Conservation (phyloP, 805 yeast genomes). For the Torulaspora delbrueckii region DNA sequence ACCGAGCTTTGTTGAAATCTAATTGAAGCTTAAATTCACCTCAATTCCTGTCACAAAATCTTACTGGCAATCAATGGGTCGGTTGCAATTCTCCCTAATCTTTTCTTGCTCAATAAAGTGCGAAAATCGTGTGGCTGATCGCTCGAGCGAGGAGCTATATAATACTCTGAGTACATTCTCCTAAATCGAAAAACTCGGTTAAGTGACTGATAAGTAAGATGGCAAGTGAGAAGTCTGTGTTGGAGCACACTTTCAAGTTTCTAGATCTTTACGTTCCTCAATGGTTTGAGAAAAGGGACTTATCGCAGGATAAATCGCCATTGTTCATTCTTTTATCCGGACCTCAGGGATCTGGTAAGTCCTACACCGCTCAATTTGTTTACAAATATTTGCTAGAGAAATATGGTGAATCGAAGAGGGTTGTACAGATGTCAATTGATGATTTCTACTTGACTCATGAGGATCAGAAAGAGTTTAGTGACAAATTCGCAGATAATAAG, state of each 20-base stretch:
- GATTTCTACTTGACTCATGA: conserved; percentile 72
- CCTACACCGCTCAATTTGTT: conserved; percentile 48
- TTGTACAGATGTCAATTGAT: conserved; percentile 67
- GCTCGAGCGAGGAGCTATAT: neutral
- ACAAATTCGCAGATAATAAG: conserved; percentile 41
- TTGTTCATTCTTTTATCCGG: conserved; percentile 57
- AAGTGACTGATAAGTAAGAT: neutral
- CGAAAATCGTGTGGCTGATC: neutral
- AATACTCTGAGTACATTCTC: neutral
- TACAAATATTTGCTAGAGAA: conserved; percentile 31
- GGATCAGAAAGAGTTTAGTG: conserved; percentile 50
- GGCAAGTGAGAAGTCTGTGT: conserved; percentile 2
- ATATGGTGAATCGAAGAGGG: conserved; percentile 36
- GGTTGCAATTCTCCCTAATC: neutral
- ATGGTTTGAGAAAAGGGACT: conserved; percentile 19
- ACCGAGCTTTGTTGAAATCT: neutral
- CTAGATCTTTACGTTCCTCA: conserved; percentile 20
- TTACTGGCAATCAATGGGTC: neutral
- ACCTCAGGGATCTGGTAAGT: conserved; percentile 79
- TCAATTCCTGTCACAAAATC: neutral
- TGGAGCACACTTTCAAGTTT: conserved; percentile 15
- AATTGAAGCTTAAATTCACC: neutral
- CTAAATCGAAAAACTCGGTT: neutral
- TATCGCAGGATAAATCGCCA: conserved; percentile 31
- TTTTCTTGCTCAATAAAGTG: neutral